Conservation (phyloP, 2,329 filamentous ascomycete species). For the Colletotrichum musicola region DNA sequence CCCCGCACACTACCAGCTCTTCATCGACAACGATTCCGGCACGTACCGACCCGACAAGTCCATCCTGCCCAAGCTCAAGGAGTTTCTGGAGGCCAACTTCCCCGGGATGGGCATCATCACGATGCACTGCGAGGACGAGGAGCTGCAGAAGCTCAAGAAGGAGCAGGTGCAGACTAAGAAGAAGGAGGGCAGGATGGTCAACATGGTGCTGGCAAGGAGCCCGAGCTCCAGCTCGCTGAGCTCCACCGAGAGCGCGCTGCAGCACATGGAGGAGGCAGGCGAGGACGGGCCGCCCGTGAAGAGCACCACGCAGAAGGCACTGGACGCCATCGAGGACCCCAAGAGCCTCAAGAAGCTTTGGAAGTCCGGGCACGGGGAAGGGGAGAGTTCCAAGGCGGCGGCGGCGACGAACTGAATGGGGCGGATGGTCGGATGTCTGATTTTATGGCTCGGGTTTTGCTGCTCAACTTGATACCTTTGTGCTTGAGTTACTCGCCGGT, state of each 20-base stretch:
- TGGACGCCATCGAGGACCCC: slow-evolving; percentile 65
- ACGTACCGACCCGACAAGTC: slow-evolving; percentile 91
- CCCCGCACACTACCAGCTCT: slow-evolving; percentile 79
- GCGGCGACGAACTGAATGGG: background rate
- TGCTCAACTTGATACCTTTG: slow-evolving; percentile 26
- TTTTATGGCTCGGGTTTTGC: background rate
- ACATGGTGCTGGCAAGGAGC: slow-evolving; percentile 70
- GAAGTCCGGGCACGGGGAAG: slow-evolving; percentile 13
- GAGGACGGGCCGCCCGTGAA: slow-evolving; percentile 52
- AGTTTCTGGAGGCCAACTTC: slow-evolving; percentile 79
- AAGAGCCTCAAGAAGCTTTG: slow-evolving; percentile 55
- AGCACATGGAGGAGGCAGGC: slow-evolving; percentile 56
- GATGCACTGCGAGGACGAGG: slow-evolving; percentile 83
- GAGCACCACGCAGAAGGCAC: slow-evolving; percentile 66
- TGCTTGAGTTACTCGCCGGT: background rate
- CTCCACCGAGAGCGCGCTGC: slow-evolving; percentile 66
- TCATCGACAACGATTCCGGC: slow-evolving; percentile 96
- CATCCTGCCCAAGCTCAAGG: slow-evolving; percentile 77
- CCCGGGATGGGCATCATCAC: slow-evolving; percentile 81
- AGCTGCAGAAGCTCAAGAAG: slow-evolving; percentile 80
- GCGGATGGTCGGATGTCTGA: background rate
- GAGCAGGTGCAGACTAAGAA: slow-evolving; percentile 82
- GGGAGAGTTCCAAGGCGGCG: slow-evolving; percentile 24
- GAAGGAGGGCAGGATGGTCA: slow-evolving; percentile 63
- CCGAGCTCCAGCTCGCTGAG: slow-evolving; percentile 55